Evolutionary conservation across 768 basidiomycete genomes (phyloP).

Genomic region (Leccinum obscurum): DNA sequence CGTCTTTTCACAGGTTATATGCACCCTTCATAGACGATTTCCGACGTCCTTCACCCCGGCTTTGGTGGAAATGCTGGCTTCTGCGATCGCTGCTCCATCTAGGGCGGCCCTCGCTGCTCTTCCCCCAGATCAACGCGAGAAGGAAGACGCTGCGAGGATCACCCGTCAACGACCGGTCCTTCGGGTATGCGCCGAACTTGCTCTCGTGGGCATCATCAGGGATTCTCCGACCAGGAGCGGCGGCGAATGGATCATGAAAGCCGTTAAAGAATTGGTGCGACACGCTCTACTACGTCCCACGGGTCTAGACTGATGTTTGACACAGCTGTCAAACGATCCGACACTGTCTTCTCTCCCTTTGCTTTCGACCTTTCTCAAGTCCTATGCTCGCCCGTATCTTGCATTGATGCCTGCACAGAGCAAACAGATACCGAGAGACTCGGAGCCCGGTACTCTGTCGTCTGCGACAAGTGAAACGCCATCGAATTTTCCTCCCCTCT

Average conservation of each 20-base stretch:
- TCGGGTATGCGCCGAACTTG: conserved; percentile 87
- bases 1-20: conserved; percentile 65
- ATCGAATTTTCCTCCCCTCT: conserved; percentile 41
- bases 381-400: conserved; percentile 86
- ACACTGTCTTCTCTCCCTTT: conserved; percentile 85
- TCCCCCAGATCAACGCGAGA: conserved; percentile 81
- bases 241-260: conserved; percentile 89
- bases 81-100: conserved; percentile 59
- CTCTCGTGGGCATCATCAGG: conserved; percentile 79
- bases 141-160: conserved; percentile 82
- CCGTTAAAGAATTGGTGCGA: conserved; percentile 80
- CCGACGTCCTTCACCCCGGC: conserved; percentile 74
- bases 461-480: conserved; percentile 33
- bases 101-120: conserved; percentile 56
- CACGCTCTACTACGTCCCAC: conserved; percentile 7
- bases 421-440: conserved; percentile 58
- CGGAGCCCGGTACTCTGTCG: conserved; percentile 60
- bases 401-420: conserved; percentile 61
- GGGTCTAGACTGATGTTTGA: conserved; percentile 15
- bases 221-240: conserved; percentile 70
- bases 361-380: conserved; percentile 88
- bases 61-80: conserved; percentile 58
- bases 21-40: conserved; percentile 85
- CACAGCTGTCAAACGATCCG: conserved; percentile 85
- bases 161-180: conserved; percentile 81